Evolutionary conservation across 495 filamentous ascomycete species (phyloP).

Genomic region (Echria macrotheca): DNA sequence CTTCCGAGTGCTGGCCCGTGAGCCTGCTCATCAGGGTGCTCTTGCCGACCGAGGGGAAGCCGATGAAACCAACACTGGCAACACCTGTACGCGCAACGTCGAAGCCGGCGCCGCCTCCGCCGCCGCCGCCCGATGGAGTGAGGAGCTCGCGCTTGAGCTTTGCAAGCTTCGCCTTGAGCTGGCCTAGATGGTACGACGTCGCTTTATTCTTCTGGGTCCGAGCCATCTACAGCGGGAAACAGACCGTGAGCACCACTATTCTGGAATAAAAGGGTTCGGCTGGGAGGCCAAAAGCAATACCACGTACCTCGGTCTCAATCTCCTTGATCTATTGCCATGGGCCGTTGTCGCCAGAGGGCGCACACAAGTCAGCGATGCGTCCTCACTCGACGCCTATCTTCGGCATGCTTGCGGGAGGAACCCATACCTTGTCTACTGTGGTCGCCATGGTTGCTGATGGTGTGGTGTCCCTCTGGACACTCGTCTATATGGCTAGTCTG

Average conservation of each 20-base stretch:
- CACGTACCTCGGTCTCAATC: slow-evolving; percentile 83
- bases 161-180: slow-evolving; percentile 96
- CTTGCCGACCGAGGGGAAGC: slow-evolving; percentile 96
- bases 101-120: slow-evolving; percentile 87
- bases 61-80: slow-evolving; percentile 80
- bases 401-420: neutral
- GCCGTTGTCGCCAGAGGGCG: neutral
- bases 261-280: too few species aligned
- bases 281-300: too few species aligned
- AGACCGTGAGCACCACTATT: too few species aligned
- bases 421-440: slow-evolving; percentile 84
- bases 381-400: neutral
- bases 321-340: slow-evolving; percentile 74
- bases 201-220: slow-evolving; percentile 98
- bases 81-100: slow-evolving; percentile 98
- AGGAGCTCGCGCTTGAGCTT: slow-evolving; percentile 95
- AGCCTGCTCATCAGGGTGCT: slow-evolving; percentile 92
- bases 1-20: slow-evolving; percentile 96
- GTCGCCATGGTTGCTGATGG: slow-evolving; percentile 73
- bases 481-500: neutral
- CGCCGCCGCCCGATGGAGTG: slow-evolving; percentile 74
- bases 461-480: neutral
- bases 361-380: neutral
- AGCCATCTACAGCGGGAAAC: slow-evolving; percentile 89
- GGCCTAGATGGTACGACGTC: slow-evolving; percentile 80